Conservation (phyloP, 1,284 basidiomycete genomes). For the Coriolopsis trogii region DNA sequence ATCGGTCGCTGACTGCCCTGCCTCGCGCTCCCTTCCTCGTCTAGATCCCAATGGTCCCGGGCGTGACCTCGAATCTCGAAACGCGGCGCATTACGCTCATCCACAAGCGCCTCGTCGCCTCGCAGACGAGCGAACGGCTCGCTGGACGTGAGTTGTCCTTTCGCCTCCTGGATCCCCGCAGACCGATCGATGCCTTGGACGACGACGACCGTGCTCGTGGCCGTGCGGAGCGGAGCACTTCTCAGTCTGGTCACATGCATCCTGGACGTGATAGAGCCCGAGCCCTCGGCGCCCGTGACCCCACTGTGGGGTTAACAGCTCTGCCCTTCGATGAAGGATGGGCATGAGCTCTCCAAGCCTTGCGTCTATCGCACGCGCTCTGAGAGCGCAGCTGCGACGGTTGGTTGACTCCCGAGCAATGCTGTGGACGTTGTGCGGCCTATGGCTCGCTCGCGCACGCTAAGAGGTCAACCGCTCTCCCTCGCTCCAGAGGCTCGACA, state of each 20-base stretch:
- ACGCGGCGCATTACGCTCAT: slow-evolving; percentile 61
- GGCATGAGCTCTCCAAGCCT: no score
- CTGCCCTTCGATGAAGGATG: no score
- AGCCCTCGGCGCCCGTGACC: neutral
- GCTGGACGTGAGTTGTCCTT: slow-evolving; percentile 50
- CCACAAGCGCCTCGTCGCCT: slow-evolving; percentile 64
- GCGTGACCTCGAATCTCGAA: slow-evolving; percentile 70
- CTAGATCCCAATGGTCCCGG: slow-evolving; percentile 72
- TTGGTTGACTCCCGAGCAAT: no score
- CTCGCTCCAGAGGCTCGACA: no score
- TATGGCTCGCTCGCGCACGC: no score
- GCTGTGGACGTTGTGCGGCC: no score
- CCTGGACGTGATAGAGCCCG: slow-evolving; percentile 10
- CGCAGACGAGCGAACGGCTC: slow-evolving; percentile 63
- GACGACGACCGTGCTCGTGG: neutral
- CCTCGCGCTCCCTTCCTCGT: neutral
- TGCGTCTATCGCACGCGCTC: no score
- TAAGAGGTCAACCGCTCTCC: no score
- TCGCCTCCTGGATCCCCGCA: slow-evolving; percentile 4
- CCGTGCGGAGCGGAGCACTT: slow-evolving; percentile 11
- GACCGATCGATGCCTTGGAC: neutral
- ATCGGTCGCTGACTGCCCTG: no score
- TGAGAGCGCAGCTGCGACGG: no score
- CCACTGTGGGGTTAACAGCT: no score
- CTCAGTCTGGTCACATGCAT: slow-evolving; percentile 19